These are phyloP conservation scores for Galium porrigens DNA, from an alignment of 305 asterid genomes.

Conservation along the genomic window DNA sequence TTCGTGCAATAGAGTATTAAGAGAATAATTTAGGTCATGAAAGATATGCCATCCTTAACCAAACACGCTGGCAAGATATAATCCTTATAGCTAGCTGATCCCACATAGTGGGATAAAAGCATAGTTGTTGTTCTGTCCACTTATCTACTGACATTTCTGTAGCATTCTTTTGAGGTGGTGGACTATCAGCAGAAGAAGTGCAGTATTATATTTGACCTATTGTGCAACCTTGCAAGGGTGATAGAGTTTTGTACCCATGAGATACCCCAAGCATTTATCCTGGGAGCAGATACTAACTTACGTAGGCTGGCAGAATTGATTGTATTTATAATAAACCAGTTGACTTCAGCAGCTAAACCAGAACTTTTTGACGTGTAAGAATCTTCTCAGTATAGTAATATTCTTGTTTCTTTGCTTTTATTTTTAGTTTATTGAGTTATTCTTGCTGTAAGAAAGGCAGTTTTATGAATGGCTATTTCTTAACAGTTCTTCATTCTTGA, in stretches of 20 bases:
- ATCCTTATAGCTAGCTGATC: background rate
- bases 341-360: conserved; percentile 62
- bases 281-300: conserved; percentile 63
- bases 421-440: background rate
- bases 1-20: too few relatives aligned
- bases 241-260: conserved; percentile 76
- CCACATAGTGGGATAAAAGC: background rate
- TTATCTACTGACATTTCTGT: background rate
- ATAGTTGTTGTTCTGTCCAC: background rate
- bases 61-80: background rate
- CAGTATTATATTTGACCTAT: conserved; percentile 75
- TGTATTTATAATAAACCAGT: conserved; percentile 61
- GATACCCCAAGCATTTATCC: conserved; percentile 71
- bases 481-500: background rate
- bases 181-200: conserved; percentile 85
- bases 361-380: conserved; percentile 73
- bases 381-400: conserved; percentile 5
- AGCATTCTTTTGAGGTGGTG: conserved; percentile 41
- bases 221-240: conserved; percentile 85
- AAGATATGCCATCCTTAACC: background rate
- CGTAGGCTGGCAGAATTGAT: conserved; percentile 71
- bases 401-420: background rate
- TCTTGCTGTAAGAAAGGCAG: background rate
- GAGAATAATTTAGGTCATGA: too few relatives aligned
- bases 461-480: background rate